These are phyloP conservation scores for Murraya paniculata DNA, from an alignment of 345 rosid genomes.

Conservation along the genomic window DNA sequence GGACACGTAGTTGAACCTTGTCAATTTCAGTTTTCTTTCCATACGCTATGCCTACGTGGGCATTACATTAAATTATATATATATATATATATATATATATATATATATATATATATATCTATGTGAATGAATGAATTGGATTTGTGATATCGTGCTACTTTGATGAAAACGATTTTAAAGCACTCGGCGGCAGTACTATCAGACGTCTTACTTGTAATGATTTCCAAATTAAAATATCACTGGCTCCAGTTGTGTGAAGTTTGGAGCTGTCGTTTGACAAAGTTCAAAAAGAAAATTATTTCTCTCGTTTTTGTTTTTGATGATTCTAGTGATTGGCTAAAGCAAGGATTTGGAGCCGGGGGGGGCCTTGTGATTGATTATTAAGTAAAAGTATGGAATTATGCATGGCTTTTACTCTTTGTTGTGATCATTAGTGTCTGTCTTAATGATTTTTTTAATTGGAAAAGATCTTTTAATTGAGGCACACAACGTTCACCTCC, in stretches of 20 bases:
- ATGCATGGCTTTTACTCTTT: slow-evolving; percentile 5
- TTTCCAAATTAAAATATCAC: slow-evolving; percentile 3
- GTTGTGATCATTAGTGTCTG: not conserved
- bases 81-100: too few relatives aligned
- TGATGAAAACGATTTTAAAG: not conserved
- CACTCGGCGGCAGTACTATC: too few relatives aligned
- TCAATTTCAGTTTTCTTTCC: not conserved
- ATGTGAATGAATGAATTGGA: too few relatives aligned
- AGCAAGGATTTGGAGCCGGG: not conserved
- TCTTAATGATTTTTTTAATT: not conserved
- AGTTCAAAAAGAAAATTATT: not conserved
- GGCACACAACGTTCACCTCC: not conserved
- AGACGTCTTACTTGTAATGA: not conserved
- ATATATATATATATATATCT: too few relatives aligned
- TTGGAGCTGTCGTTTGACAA: not conserved
- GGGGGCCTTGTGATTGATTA: not conserved
- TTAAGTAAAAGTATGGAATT: slow-evolving; percentile 6
- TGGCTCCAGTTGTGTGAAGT: slow-evolving; percentile 5
- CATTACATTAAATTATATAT: not conserved
- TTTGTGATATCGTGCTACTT: not conserved
- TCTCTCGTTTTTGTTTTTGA: not conserved
- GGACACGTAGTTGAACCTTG: not conserved
- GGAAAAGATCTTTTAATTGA: not conserved
- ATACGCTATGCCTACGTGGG: not conserved
- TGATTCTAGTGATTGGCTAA: not conserved